Evolutionary conservation across 176 grass and related monocot species (phyloP).

Genomic region (Phragmites australis): DNA sequence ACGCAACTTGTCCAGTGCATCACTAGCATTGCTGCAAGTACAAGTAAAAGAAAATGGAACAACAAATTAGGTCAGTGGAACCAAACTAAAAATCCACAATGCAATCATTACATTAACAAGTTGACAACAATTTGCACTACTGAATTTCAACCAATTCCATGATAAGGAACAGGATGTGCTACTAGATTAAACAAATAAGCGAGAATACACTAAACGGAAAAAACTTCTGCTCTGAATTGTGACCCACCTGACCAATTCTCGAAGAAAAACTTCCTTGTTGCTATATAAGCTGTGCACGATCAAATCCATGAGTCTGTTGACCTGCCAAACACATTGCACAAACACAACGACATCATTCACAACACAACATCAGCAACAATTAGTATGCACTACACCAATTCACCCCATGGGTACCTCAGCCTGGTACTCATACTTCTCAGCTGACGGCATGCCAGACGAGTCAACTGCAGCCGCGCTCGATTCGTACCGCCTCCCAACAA

Average conservation of each 20-base stretch:
- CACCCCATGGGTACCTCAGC: constrained; percentile 62
- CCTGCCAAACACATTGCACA: constrained; percentile 47
- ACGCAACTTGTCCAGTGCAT: constrained; percentile 95
- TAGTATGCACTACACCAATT: not conserved
- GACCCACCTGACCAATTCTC: constrained; percentile 85
- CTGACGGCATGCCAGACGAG: constrained; percentile 36
- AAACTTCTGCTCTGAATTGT: not conserved
- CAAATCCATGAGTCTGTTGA: constrained; percentile 98
- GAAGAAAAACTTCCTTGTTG: constrained; percentile 98
- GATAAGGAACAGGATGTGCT: not conserved
- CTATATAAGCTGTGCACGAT: constrained; percentile 99
- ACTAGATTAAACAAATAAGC: not conserved
- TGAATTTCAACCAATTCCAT: not conserved
- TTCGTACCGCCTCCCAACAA: constrained; percentile 57
- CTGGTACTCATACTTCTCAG: constrained; percentile 88
- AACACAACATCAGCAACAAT: not conserved
- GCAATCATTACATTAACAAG: not conserved
- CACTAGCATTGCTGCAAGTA: constrained; percentile 80
- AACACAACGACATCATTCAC: constrained; percentile 7
- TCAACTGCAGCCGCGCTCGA: constrained; percentile 70
- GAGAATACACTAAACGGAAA: not conserved
- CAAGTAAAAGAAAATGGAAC: constrained; percentile 17
- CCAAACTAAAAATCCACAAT: not conserved
- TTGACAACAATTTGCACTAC: not conserved
- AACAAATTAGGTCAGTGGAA: not conserved